Conservation (phyloP, 176 grass and related monocot species). For the Oryza longistaminata region DNA sequence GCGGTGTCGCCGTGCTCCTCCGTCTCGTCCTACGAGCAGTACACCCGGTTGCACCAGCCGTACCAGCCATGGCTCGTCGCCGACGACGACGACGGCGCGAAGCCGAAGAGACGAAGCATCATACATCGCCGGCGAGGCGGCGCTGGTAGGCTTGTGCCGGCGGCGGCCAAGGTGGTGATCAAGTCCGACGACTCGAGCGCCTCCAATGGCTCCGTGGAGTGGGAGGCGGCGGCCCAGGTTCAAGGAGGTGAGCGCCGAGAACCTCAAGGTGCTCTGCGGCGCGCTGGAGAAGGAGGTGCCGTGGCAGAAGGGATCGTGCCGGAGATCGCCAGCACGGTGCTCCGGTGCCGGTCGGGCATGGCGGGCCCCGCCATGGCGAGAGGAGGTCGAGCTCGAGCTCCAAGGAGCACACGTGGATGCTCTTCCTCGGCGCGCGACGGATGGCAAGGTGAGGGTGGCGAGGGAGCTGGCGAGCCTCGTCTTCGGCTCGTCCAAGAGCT, state of each 20-base stretch:
- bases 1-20: slow-evolving; percentile 45
- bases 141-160: background rate
- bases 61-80: slow-evolving; percentile 35
- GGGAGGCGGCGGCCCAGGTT: slow-evolving; percentile 50
- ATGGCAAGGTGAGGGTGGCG: slow-evolving; percentile 59
- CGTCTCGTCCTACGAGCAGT: slow-evolving; percentile 32
- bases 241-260: slow-evolving; percentile 81
- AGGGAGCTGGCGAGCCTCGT: slow-evolving; percentile 65
- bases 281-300: slow-evolving; percentile 72
- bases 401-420: slow-evolving; percentile 82
- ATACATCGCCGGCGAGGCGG: background rate
- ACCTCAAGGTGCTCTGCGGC: slow-evolving; percentile 65
- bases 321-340: slow-evolving; percentile 67
- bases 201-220: slow-evolving; percentile 46
- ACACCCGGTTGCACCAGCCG: background rate
- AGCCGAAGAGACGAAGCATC: slow-evolving; percentile 31
- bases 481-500: slow-evolving; percentile 61
- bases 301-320: slow-evolving; percentile 64
- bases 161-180: slow-evolving; percentile 33
- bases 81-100: background rate
- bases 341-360: slow-evolving; percentile 80
- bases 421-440: slow-evolving; percentile 63
- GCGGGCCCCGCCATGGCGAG: slow-evolving; percentile 22
- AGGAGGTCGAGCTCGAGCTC: slow-evolving; percentile 14
- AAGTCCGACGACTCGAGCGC: slow-evolving; percentile 50